These are phyloP conservation scores for Acer negundo DNA, from an alignment of 345 rosid genomes.

Conservation along the genomic window DNA sequence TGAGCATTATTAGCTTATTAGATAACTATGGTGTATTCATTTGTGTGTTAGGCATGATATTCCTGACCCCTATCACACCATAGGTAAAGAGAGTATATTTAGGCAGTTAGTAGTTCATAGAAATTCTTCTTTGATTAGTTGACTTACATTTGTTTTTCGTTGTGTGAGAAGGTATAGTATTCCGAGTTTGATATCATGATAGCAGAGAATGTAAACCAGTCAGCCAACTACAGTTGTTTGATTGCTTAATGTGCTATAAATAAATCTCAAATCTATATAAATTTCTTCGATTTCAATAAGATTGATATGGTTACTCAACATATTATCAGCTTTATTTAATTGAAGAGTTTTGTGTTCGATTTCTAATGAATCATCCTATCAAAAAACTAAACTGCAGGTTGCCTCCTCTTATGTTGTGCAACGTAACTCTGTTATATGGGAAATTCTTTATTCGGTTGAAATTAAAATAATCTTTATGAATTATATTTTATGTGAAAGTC, in stretches of 20 bases:
- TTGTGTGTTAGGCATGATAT: constrained; percentile 56
- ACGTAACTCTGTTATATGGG: no score
- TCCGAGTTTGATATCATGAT: constrained; percentile 17
- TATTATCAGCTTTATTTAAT: no score
- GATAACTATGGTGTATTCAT: constrained; percentile 34
- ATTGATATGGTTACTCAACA: no score
- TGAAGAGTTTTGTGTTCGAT: no score
- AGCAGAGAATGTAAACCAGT: constrained; percentile 22
- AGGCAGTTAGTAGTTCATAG: constrained; percentile 24
- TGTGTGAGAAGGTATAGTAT: constrained; percentile 16
- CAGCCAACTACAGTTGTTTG: constrained; percentile 23
- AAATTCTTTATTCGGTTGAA: no score
- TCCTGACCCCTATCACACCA: constrained; percentile 60
- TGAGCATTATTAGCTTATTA: constrained; percentile 32
- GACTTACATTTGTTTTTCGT: constrained; percentile 11
- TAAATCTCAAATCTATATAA: background rate
- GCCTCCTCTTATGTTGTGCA: no score
- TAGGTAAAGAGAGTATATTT: constrained; percentile 35
- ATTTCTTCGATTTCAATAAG: background rate
- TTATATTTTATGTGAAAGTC: no score
- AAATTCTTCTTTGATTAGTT: constrained; percentile 23
- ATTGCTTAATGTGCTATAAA: constrained; percentile 23
- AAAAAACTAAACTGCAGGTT: no score
- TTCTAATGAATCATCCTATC: no score
- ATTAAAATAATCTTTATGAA: no score